Percentiles rank a stretch among this genome's conserved stretches.
Evolutionary conservation across 176 grass and related monocot genomes (phyloP).

Genomic region (Pontederia paniculata): DNA sequence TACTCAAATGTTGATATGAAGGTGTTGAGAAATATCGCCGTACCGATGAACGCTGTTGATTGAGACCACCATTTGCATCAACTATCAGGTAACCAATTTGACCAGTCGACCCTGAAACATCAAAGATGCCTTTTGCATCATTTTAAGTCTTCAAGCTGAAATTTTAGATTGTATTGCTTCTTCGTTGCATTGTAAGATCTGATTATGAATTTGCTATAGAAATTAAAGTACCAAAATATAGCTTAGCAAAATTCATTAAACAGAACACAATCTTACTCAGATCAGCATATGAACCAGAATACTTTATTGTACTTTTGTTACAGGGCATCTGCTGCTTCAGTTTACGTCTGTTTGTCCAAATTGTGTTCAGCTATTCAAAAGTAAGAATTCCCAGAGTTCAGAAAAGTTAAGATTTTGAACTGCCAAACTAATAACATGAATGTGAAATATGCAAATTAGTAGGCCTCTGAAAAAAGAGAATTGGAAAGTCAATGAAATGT

Average conservation of each 20-base stretch:
- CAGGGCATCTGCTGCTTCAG: neutral
- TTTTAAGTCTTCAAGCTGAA: neutral
- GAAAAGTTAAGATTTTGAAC: too few species aligned
- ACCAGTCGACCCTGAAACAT: constrained; percentile 3
- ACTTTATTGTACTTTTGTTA: neutral
- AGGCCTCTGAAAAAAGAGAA: too few species aligned
- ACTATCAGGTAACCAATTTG: constrained; percentile 12
- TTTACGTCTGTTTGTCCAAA: constrained; percentile 12
- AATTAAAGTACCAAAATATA: neutral
- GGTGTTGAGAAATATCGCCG: neutral
- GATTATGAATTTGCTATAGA: neutral
- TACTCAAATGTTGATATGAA: neutral
- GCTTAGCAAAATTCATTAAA: neutral
- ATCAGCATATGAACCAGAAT: constrained; percentile 2
- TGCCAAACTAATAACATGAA: too few species aligned
- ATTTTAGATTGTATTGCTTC: neutral
- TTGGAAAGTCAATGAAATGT: too few species aligned
- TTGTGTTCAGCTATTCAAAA: constrained; percentile 3
- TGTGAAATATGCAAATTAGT: too few species aligned
- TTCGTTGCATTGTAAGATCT: too few species aligned
- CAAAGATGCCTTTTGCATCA: neutral
- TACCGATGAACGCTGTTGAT: constrained; percentile 20
- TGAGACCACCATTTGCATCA: constrained; percentile 22
- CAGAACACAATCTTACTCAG: neutral
- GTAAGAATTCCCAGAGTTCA: too few species aligned